Percentiles rank a stretch among this genome's conserved stretches.
These are phyloP conservation scores for Turnera subulata DNA, from an alignment of 345 rosid genomes.

Conservation along the genomic window DNA sequence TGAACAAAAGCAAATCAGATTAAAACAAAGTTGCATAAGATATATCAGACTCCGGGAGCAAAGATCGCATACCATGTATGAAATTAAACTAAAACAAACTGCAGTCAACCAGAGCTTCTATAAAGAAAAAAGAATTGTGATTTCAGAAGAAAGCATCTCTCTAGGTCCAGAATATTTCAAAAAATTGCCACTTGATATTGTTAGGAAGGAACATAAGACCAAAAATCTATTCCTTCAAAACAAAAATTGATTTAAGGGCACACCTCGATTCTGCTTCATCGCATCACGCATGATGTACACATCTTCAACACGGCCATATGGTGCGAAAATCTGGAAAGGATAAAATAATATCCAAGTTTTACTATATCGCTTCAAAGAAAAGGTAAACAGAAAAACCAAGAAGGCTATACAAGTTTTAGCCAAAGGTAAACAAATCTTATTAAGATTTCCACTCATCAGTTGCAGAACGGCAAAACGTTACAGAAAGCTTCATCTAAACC, in stretches of 20 bases:
- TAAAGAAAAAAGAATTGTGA: neutral
- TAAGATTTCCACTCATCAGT: neutral
- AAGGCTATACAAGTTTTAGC: neutral
- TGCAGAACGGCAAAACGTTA: neutral
- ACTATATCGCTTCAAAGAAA: too few species aligned
- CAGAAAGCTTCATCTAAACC: neutral
- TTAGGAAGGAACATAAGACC: too few species aligned
- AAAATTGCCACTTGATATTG: too few species aligned
- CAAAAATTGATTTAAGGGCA: conserved; percentile 16
- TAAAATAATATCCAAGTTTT: neutral
- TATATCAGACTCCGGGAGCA: too few species aligned
- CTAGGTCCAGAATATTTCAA: too few species aligned
- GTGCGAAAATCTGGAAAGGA: conserved; percentile 61
- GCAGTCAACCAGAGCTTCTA: neutral
- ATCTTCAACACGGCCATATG: conserved; percentile 91
- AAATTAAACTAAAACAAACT: neutral
- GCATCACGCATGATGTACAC: conserved; percentile 99
- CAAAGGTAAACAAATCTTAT: neutral
- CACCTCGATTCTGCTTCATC: conserved; percentile 92
- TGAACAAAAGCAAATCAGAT: conserved; percentile 6
- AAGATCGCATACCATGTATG: conserved; percentile 2
- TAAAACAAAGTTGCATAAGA: too few species aligned
- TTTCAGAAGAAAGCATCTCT: neutral
- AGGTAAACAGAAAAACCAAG: too few species aligned
- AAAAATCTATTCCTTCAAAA: neutral